Percentiles rank a stretch among this genome's conserved stretches.
phyloP scores from a whole-genome alignment of 2,329 filamentous ascomycete species.

The Dactylella cylindrospora region DNA sequence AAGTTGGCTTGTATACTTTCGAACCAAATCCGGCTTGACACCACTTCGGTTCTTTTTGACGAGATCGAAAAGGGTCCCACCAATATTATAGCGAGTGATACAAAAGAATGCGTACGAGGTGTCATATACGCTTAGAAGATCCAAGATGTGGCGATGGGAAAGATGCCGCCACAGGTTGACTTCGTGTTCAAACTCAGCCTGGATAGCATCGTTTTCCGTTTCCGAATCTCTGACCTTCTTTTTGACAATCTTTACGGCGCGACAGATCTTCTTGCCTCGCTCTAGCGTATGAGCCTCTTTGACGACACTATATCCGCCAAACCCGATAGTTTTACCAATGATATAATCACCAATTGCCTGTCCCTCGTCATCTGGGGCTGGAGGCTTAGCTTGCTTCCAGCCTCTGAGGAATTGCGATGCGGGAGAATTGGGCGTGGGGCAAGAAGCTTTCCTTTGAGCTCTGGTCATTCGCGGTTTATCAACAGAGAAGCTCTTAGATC shows the following conservation, averaged over 20 bases:
- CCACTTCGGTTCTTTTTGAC: conserved; percentile 61
- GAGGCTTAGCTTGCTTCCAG: conserved; percentile 35
- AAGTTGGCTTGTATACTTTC: conserved; percentile 64
- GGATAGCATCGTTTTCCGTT: conserved; percentile 64
- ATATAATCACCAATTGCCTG: conserved; percentile 68
- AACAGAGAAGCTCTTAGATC: conserved; percentile 43
- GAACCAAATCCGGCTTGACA: conserved; percentile 58
- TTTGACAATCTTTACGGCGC: conserved; percentile 68
- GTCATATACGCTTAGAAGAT: conserved; percentile 65
- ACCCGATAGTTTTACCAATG: conserved; percentile 66
- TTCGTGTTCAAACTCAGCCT: conserved; percentile 69
- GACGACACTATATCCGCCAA: conserved; percentile 67
- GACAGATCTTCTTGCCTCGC: conserved; percentile 58
- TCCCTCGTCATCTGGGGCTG: conserved; percentile 65
- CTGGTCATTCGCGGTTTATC: conserved; percentile 40
- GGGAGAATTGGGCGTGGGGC: conserved; percentile 32
- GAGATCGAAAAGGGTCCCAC: conserved; percentile 66
- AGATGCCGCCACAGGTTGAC: conserved; percentile 68
- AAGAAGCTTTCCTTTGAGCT: conserved; percentile 31
- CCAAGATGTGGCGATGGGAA: conserved; percentile 64
- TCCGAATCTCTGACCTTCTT: conserved; percentile 61
- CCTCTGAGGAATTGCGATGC: conserved; percentile 39
- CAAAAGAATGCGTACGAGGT: conserved; percentile 70
- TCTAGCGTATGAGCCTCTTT: conserved; percentile 68
- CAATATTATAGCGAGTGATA: conserved; percentile 57